Base-by-base conservation (phyloP, 108 stramenopile species). In the Cylindrotheca closterium region DNA sequence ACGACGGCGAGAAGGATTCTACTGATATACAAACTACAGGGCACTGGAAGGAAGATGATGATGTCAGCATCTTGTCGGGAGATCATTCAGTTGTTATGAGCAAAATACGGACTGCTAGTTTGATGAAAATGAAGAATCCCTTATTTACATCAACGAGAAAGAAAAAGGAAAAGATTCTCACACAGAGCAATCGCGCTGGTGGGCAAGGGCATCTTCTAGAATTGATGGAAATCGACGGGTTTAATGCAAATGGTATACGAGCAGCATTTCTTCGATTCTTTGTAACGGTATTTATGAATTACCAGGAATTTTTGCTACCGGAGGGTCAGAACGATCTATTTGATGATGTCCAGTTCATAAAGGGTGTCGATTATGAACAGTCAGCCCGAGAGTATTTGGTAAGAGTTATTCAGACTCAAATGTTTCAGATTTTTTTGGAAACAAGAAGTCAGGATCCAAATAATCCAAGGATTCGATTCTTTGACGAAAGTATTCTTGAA, bases 401-500 rank as follows among this genome's bases (percentile, higher is more conserved):
- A 26, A 30, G 49, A 15, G 58, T 84, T 34, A 19, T 82, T 59
- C 45, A 77, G 18, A 77, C 79, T n/a, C 90, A 92, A 58, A 74
- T 93, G 75, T 93, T 93, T 63, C 80, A 87, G 62, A 57, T 73
- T 25, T 93, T 93, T 65, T 52, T 93, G 22, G 87, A 91, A 47
- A 86, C 84, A 61, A 56, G 84, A 24, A 54, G 48, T 45, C 47
- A 71, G 32, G 56, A 82, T 67, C 83, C 84, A 15, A 34, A 84
- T 18, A 74, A 82, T 27, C 82, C 91, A 4, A 84, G 87, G 37
- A 79, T 96, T 30, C 79, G 73, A 0, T 94, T 94, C 49, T 96
- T 96, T 59, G 93, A 96, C 55, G 91, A 96, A 65, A 82, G 84
- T 22, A 87, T 96, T 50, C 67, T 80, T 42, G 95, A 87, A 12